Evolutionary conservation across 176 grass and related monocot species (phyloP).

Genomic region (Raddia guianensis): DNA sequence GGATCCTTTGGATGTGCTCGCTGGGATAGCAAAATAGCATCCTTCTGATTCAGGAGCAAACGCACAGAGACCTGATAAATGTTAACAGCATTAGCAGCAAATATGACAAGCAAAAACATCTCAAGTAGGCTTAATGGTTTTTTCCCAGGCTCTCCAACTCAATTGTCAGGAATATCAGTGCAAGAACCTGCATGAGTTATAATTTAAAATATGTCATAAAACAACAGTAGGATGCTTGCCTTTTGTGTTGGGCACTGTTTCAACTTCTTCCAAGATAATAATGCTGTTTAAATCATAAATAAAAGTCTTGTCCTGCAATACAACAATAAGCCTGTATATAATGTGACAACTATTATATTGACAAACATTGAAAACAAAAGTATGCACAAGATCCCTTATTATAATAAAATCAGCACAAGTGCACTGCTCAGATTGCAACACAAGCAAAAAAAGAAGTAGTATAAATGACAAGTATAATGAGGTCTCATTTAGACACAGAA

Average conservation of each 20-base stretch:
- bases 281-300: conserved; percentile 83
- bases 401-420: neutral
- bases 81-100: conserved; percentile 28
- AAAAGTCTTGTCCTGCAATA: conserved; percentile 87
- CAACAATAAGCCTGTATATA: conserved; percentile 89
- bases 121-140: neutral
- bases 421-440: neutral
- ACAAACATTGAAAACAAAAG: neutral
- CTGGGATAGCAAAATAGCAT: conserved; percentile 84
- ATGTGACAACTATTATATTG: conserved; percentile 46
- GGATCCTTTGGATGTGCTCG: conserved; percentile 86
- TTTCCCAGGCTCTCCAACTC: neutral
- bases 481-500: conserved; percentile 4
- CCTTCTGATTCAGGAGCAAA: conserved; percentile 87
- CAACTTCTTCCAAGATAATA: conserved; percentile 86
- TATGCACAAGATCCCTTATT: conserved; percentile 2
- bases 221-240: conserved; percentile 49
- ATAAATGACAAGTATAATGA: neutral
- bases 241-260: conserved; percentile 84
- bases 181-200: neutral
- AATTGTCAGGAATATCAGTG: neutral
- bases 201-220: neutral
- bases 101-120: neutral
- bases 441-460: neutral
- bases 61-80: conserved; percentile 80